phyloP scores from a whole-genome alignment of 805 yeast genomes.

The Debaryomyces hansenii region DNA sequence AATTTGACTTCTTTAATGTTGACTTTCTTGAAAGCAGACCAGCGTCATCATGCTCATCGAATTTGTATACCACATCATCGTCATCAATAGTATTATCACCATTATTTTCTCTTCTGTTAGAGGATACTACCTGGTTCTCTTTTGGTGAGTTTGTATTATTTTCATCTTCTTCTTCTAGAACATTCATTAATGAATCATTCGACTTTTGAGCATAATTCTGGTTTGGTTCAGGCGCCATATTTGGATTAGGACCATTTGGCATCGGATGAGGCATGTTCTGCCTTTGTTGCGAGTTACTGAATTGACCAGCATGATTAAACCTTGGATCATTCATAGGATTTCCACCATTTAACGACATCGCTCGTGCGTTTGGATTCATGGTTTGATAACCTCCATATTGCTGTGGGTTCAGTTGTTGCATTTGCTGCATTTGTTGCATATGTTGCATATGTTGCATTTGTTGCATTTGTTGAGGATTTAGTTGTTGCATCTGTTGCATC shows the following conservation, averaged over 20 bases:
- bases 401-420: background rate
- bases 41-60: slow-evolving; percentile 29
- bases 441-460: background rate
- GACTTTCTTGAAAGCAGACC: slow-evolving; percentile 35
- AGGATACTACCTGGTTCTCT: background rate
- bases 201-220: slow-evolving; percentile 11
- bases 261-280: background rate
- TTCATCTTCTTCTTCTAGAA: slow-evolving; percentile 37
- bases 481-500: background rate
- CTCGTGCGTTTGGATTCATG: slow-evolving; percentile 15
- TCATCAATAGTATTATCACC: slow-evolving; percentile 14
- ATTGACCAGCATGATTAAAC: background rate
- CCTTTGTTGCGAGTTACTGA: background rate
- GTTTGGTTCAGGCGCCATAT: background rate
- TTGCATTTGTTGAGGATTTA: background rate
- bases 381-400: background rate
- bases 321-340: background rate
- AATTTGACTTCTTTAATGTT: slow-evolving; percentile 39
- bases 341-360: slow-evolving; percentile 27
- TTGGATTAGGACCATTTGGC: background rate
- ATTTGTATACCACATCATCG: slow-evolving; percentile 31
- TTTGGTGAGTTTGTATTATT: slow-evolving; percentile 6
- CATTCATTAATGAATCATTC: slow-evolving; percentile 34
- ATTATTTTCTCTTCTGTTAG: background rate
- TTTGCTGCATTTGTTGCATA: slow-evolving; percentile 6